Base-by-base conservation (phyloP, 768 basidiomycete genomes). In the Auricularia cornea region DNA sequence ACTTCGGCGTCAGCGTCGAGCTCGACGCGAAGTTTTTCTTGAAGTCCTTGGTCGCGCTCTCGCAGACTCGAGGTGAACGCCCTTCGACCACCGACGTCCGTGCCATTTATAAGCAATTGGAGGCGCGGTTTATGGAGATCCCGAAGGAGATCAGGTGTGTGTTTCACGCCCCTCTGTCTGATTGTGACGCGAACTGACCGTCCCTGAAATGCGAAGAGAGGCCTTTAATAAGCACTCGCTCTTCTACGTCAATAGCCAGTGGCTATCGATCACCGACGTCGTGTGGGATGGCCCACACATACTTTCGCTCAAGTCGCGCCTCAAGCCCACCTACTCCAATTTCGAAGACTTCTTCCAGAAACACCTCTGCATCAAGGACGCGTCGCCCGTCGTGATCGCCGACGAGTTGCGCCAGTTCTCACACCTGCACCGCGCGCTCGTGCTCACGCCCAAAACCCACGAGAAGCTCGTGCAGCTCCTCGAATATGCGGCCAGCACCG, bases 91-190 rank as follows among this genome's bases (percentile, higher is more conserved):
- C 35, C 35, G 35, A 38, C 8, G 35, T 48, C 20, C 44, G 44
- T 8, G 23, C 44, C 6, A 59, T 65, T 14, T 71, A 71, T 52
- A 64, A 44, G 38, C 69, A 70, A 14, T 63, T 71, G 1, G 65
- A 70, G 44, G 65, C 68, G n/a, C 64, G 70, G 26, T 70, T 70
- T n/a, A 40, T 65, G 2, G 70, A 71, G 20, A 67, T 65, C 26
- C 66, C 69, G 14, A 29, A 56, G 2, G 29, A 31, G 18, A 70
- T 71, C 59, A 66, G 61, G 70, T 71, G 54, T 20, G 70, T 41
- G 41, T 28, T n/a, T n/a, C n/a, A n/a, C n/a, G n/a, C n/a, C n/a
- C n/a, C n/a, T n/a, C n/a, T n/a, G n/a, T n/a, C n/a, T n/a, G n/a
- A n/a, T n/a, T n/a, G n/a, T n/a, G n/a, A n/a, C n/a, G n/a, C n/a